Base-by-base conservation (phyloP, 495 filamentous ascomycete genomes). In the Patellaria atrata region DNA sequence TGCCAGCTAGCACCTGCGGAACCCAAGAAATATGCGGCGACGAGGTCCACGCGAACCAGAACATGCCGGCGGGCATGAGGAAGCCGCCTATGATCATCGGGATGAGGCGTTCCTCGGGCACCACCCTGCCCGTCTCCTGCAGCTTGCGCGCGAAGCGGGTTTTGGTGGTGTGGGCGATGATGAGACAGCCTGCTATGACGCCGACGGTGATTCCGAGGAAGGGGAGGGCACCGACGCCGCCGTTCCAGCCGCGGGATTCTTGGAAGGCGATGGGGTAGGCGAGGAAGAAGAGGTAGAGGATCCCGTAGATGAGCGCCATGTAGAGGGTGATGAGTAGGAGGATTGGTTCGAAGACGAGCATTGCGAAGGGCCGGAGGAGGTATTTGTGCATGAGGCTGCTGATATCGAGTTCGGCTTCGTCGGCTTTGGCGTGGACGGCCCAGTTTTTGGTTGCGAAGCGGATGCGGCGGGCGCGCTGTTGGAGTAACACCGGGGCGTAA, bases 281-380 rank as follows among this genome's bases (percentile, higher is more conserved):
- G 27, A 47, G 43, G 36, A 60, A 54, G 37, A 53, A 43, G 17
- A 55, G 44, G 22, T 57, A 60, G 3, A 57, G 25, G 14, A 56
- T 44, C 18, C 50, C 56, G 41, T 55, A 60, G 16, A 59, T 36
- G 17, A 52, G 53, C 6, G 42, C 55, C 38, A 65, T 53, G 18
- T 58, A 57, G n/a, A 63, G 27, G 4, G 62, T 54, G 25, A 66
- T 29, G 22, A 70, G 56, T 26, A 73, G 41, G 24, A 80, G 55
- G 30, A 78, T 73, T 0, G 76, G 76, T 40, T 79, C 72, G 14
- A 63, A 47, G 21, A 65, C 28, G 5, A 79, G 56, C 60, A 81
- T 73, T 28, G 60, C 57, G 35, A 77, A 54, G 0, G 76, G 78
- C 3, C 77, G 68, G 24, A 67, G 39, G 22, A 81, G 55, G 52